Evolutionary conservation across 2,329 filamentous ascomycete species (phyloP), one percentile per base, ranked within the genome.

Genomic region (Aureobasidium sp.): DNA sequence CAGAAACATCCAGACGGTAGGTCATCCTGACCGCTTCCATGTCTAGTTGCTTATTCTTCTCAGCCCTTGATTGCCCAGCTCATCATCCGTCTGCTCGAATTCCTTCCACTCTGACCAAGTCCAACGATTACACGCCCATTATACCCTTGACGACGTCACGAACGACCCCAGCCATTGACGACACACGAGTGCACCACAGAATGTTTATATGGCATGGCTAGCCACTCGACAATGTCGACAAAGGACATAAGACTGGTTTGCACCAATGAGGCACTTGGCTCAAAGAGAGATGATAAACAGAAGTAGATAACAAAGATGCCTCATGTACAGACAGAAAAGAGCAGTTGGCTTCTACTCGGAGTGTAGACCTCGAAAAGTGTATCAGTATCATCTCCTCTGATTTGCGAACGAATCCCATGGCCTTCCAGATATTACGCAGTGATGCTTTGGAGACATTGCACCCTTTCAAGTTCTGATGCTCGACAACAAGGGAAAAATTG

Each of bases 1-100:
- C 24, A 61, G 62, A 45, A 57, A 55, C 22, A 59, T 57, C 19
- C 56, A 67, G 35, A 57, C 64, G n/a, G 66, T 68, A 47, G 64
- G 66, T 64, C 35, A 29, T 55, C 37, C 60, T 64, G 47, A 63
- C 55, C 17, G 4, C 21, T 39, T 8, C 17, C 37, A 12, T 6
- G 32, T n/a, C 27, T 3, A 8, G 35, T 22, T 21, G n/a, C 37
- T n/a, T 8, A 38, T 38, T n/a, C 37, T 21, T 11, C 10, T 17
- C 10, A 66, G 64, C 64, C 64, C 19, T 24, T 61, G 4, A 35
- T 64, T 30, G 61, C 58, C 17, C 56, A 56, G 30, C 58, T 57
- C 11, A 55, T 65, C 25, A 52, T 66, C 21, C 51, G 58, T 2
- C 40, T 61, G 19, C 37, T 65, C 29, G 59, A 64, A 22, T 58